These are phyloP conservation scores for Cercis canadensis DNA, from an alignment of 306 rosid genomes.

Conservation along the genomic window DNA sequence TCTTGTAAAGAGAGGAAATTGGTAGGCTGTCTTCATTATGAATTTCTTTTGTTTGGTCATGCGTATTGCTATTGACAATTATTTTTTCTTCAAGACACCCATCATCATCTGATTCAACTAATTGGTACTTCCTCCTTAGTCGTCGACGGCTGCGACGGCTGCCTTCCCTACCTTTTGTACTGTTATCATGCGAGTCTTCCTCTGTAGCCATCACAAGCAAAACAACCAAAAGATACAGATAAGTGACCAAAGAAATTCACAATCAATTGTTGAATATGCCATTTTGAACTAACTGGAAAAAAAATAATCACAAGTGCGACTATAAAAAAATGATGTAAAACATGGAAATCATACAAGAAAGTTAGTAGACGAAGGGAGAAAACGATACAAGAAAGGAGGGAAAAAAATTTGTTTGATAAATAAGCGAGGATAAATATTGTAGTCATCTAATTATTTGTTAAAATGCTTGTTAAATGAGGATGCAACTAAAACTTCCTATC, in stretches of 20 bases:
- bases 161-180: constrained; percentile 39
- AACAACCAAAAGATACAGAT: constrained; percentile 27
- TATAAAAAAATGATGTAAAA: neutral
- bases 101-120: constrained; percentile 62
- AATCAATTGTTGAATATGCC: too few relatives aligned
- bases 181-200: constrained; percentile 42
- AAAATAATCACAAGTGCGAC: neutral
- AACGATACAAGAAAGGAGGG: neutral
- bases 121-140: constrained; percentile 63
- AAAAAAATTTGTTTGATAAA: neutral
- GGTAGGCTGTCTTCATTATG: constrained; percentile 57
- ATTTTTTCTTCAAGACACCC: constrained; percentile 35
- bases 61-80: constrained; percentile 10
- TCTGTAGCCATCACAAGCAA: constrained; percentile 45
- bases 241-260: neutral
- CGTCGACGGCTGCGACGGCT: constrained; percentile 40
- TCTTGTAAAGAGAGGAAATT: constrained; percentile 56
- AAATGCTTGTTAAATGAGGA: neutral
- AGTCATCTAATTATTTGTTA: neutral
- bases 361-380: neutral
- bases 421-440: neutral
- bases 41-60: constrained; percentile 39
- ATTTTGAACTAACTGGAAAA: too few relatives aligned
- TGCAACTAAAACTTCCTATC: neutral
- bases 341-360: neutral